Evolutionary conservation across 371 early-diverging fungal species (phyloP).

Genomic region (Mucor mucedo): DNA sequence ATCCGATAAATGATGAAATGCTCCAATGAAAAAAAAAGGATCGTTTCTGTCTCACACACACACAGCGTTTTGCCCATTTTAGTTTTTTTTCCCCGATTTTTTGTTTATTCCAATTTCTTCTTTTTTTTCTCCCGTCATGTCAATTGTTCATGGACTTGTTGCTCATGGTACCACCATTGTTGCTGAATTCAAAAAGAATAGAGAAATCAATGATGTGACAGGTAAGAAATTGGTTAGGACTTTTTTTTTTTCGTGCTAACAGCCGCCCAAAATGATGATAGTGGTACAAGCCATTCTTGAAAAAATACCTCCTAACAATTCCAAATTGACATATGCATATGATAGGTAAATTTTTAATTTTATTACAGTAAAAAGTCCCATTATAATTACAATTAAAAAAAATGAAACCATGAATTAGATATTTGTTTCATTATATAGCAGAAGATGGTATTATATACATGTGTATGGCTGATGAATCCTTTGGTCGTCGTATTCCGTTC

Average conservation of each 20-base stretch:
- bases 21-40: too few species aligned
- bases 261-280: conserved; percentile 2
- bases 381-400: too few species aligned
- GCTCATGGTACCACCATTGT: conserved; percentile 74
- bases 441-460: conserved; percentile 83
- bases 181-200: conserved; percentile 79
- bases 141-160: conserved; percentile 76
- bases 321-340: conserved; percentile 89
- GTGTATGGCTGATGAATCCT: conserved; percentile 90
- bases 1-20: too few species aligned
- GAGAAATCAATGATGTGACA: conserved; percentile 34
- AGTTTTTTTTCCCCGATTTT: too few species aligned
- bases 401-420: conserved; percentile 42
- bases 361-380: too few species aligned
- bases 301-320: conserved; percentile 89
- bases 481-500: conserved; percentile 90
- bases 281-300: conserved; percentile 89
- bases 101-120: neutral
- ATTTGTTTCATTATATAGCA: conserved; percentile 89
- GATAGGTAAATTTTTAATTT: conserved; percentile 64
- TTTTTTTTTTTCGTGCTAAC: too few species aligned
- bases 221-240: neutral
- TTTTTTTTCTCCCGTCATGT: conserved; percentile 44
- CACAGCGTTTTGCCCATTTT: too few species aligned
- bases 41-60: too few species aligned